A percentile compares a stretch with the other conserved stretches of the same genome.
These are phyloP conservation scores for Colletotrichum chrysophilum DNA, from an alignment of 2,329 filamentous ascomycete species.

Conservation along the genomic window DNA sequence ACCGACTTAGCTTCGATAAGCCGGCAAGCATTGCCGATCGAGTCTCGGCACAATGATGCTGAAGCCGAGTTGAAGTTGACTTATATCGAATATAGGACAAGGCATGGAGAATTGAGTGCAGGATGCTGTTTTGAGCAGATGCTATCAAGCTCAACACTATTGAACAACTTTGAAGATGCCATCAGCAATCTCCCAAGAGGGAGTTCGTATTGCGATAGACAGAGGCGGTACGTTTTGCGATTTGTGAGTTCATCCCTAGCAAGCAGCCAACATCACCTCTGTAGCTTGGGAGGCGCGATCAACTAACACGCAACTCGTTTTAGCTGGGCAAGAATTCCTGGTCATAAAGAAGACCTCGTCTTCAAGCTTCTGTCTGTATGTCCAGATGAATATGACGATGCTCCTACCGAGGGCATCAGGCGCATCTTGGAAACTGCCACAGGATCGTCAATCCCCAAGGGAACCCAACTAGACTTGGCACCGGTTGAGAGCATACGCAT, in stretches of 20 bases:
- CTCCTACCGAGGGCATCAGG: conserved; percentile 75
- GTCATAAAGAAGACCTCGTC: conserved; percentile 65
- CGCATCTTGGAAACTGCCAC: conserved; percentile 39
- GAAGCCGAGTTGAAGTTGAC: background rate
- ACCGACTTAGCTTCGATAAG: background rate
- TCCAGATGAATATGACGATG: conserved; percentile 74
- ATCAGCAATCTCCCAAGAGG: background rate
- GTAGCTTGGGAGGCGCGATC: rapidly evolving
- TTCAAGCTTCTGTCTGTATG: conserved; percentile 77
- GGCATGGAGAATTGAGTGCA: background rate
- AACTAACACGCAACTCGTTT: background rate
- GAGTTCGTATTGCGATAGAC: background rate
- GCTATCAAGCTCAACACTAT: background rate
- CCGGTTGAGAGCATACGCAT: conserved; percentile 71
- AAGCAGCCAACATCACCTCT: background rate
- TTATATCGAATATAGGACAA: background rate
- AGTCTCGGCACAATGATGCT: background rate
- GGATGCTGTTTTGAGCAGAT: background rate
- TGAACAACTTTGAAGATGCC: background rate
- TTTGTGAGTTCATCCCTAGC: background rate
- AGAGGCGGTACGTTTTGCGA: background rate
- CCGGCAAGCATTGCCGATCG: background rate
- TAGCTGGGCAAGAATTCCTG: conserved; percentile 47
- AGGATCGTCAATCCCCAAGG: conserved; percentile 16
- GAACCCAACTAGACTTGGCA: conserved; percentile 33